phyloP scores from a whole-genome alignment of 768 basidiomycete genomes.

The Lactifluus hygrophoroides region DNA sequence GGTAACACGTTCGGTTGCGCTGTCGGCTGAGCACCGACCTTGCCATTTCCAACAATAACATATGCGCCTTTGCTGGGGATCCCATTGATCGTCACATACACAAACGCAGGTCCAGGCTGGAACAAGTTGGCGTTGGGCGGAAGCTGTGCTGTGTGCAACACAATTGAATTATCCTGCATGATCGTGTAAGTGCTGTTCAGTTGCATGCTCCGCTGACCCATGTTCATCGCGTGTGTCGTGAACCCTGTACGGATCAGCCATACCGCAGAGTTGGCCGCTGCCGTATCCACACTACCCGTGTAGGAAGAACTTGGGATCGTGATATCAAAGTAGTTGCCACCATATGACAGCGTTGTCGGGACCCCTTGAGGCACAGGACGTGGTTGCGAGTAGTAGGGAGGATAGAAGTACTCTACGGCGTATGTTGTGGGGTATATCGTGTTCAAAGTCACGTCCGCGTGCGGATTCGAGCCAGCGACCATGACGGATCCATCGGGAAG shows the following conservation, averaged over 20 bases:
- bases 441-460: background rate
- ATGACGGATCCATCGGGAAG: conserved; percentile 6
- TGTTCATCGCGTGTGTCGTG: conserved; percentile 5
- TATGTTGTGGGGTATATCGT: background rate
- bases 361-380: background rate
- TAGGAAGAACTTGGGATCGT: background rate
- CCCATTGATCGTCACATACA: background rate
- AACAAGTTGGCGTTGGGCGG: background rate
- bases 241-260: conserved; percentile 4
- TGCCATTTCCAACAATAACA: background rate
- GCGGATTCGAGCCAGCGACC: conserved; percentile 6
- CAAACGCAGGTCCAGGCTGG: conserved; percentile 4
- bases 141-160: background rate
- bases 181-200: background rate
- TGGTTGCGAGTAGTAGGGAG: background rate
- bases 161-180: background rate
- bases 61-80: background rate
- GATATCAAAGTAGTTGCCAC: background rate
- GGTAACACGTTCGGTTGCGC: background rate
- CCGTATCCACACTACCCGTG: background rate
- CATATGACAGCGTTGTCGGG: background rate
- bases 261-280: background rate
- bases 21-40: background rate
- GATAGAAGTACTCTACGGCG: background rate
- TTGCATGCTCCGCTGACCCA: conserved; percentile 6